Evolutionary conservation across 1,284 basidiomycete species (phyloP).

Genomic region (Rhodofomes roseus): DNA sequence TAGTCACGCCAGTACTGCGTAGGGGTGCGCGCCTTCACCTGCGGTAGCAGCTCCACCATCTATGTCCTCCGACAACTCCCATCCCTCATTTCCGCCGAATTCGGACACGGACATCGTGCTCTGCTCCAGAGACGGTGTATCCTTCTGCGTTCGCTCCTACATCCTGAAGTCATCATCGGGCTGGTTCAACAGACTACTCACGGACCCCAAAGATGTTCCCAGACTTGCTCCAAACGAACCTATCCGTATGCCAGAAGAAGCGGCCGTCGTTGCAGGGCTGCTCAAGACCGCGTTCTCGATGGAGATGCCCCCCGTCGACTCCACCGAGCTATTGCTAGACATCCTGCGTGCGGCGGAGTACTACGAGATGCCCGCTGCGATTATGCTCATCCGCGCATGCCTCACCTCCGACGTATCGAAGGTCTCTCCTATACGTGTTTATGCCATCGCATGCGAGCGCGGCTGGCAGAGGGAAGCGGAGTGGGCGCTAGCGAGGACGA

Average conservation of each 20-base stretch:
- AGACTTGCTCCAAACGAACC: constrained; percentile 25
- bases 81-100: constrained; percentile 38
- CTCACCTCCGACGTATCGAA: constrained; percentile 41
- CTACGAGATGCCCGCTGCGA: constrained; percentile 59
- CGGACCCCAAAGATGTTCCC: constrained; percentile 39
- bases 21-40: too few species aligned
- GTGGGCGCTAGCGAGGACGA: constrained; percentile 39
- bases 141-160: constrained; percentile 52
- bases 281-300: constrained; percentile 55
- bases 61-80: constrained; percentile 13
- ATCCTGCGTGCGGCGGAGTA: constrained; percentile 57
- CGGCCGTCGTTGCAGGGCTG: constrained; percentile 44
- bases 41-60: too few species aligned
- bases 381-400: constrained; percentile 47
- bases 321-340: constrained; percentile 45
- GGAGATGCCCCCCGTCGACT: constrained; percentile 41
- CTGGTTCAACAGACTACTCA: constrained; percentile 49
- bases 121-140: constrained; percentile 34
- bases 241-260: constrained; percentile 51
- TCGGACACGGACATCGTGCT: constrained; percentile 48
- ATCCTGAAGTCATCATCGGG: constrained; percentile 52
- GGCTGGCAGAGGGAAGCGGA: constrained; percentile 51
- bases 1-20: too few species aligned
- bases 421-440: constrained; percentile 46
- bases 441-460: constrained; percentile 49